Conservation (phyloP, 306 rosid genomes). For the Cucurbita maxima region DNA sequence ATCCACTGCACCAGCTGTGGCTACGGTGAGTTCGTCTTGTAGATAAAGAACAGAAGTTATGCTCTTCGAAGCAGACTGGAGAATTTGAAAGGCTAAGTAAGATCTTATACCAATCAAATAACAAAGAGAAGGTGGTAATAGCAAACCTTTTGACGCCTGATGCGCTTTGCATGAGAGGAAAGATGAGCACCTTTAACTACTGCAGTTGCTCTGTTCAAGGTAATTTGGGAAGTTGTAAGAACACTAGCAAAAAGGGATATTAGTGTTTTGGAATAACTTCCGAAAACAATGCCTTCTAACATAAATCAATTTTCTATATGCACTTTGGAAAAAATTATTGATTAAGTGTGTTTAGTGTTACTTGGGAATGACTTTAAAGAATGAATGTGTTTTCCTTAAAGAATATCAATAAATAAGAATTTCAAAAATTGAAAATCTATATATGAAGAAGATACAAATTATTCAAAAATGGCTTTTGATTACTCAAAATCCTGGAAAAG, state of each 20-base stretch:
- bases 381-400: neutral
- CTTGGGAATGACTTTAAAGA: neutral
- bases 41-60: conserved; percentile 85
- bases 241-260: neutral
- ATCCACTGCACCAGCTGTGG: conserved; percentile 85
- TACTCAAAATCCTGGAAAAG: neutral
- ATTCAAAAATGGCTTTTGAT: neutral
- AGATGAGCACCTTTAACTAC: conserved; percentile 61
- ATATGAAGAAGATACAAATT: neutral
- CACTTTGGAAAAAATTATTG: neutral
- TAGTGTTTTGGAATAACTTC: neutral
- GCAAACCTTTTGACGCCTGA: conserved; percentile 59
- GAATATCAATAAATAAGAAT: too few relatives aligned
- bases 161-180: conserved; percentile 38
- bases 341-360: neutral
- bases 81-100: conserved; percentile 2
- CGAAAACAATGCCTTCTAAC: too few relatives aligned
- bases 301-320: too few relatives aligned
- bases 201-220: conserved; percentile 45
- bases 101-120: neutral
- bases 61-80: conserved; percentile 81
- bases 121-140: conserved; percentile 6
- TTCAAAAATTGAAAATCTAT: neutral
- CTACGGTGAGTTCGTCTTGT: conserved; percentile 68
- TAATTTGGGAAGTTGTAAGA: neutral